These are phyloP conservation scores for Tillandsia fasciculata DNA, from an alignment of 176 grass and related monocot genomes.

Conservation along the genomic window DNA sequence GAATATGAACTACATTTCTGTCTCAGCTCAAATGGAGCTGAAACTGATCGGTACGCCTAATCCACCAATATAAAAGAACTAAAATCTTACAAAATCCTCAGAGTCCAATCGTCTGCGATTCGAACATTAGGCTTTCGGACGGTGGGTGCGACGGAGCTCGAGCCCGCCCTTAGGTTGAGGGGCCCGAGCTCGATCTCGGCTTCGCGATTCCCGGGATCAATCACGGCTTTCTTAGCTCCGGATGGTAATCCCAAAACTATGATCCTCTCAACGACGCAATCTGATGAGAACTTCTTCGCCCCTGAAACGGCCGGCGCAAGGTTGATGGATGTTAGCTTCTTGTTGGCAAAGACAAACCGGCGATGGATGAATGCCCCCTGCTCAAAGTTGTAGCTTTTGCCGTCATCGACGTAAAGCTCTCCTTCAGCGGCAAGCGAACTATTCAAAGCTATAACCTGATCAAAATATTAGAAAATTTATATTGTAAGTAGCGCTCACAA, in stretches of 20 bases:
- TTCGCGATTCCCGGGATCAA: constrained; percentile 64
- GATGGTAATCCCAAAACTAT: constrained; percentile 62
- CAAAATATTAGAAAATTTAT: constrained; percentile 10
- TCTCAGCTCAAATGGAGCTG: not conserved
- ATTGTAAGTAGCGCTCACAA: too few species aligned
- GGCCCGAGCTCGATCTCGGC: constrained; percentile 59
- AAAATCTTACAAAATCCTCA: constrained; percentile 15
- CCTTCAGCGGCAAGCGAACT: constrained; percentile 73
- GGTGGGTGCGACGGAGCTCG: constrained; percentile 41
- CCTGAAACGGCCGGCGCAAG: constrained; percentile 28
- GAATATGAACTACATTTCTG: not conserved
- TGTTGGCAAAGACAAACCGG: constrained; percentile 60
- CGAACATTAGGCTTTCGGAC: constrained; percentile 66
- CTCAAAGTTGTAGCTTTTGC: constrained; percentile 77
- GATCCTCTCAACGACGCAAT: constrained; percentile 69
- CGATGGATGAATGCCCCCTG: constrained; percentile 86
- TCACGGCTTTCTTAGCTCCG: constrained; percentile 61
- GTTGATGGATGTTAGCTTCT: constrained; percentile 58
- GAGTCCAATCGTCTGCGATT: constrained; percentile 60
- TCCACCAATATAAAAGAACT: not conserved
- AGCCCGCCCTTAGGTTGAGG: constrained; percentile 51
- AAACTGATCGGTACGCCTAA: not conserved
- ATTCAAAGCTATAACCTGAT: constrained; percentile 86
- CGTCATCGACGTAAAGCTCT: constrained; percentile 89
- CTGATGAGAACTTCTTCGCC: constrained; percentile 55